Evolutionary conservation across 805 yeast species (phyloP).

Genomic region (Candida oleophila): DNA sequence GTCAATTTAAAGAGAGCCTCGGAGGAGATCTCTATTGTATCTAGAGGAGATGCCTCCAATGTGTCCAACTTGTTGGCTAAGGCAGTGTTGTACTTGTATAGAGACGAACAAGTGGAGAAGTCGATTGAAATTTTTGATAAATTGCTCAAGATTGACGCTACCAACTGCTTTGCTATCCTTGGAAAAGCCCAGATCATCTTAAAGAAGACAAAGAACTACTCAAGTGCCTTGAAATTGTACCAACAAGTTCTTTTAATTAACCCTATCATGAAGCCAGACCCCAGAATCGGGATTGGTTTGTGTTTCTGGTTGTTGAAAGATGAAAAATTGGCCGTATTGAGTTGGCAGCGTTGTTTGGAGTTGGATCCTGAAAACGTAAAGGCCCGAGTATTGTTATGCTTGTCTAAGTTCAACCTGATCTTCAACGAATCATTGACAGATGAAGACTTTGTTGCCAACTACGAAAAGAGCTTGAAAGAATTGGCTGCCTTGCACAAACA

Average conservation of each 20-base stretch:
- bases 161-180: slow-evolving; percentile 71
- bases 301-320: slow-evolving; percentile 90
- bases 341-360: slow-evolving; percentile 82
- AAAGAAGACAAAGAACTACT: slow-evolving; percentile 64
- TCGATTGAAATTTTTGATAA: slow-evolving; percentile 70
- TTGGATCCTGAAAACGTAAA: slow-evolving; percentile 58
- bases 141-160: slow-evolving; percentile 51
- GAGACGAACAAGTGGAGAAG: slow-evolving; percentile 53
- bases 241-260: slow-evolving; percentile 78
- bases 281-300: slow-evolving; percentile 90
- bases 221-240: slow-evolving; percentile 73
- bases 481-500: slow-evolving; percentile 36
- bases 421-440: slow-evolving; percentile 55
- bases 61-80: slow-evolving; percentile 58
- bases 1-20: slow-evolving; percentile 23
- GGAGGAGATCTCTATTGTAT: slow-evolving; percentile 19
- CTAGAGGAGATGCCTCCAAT: slow-evolving; percentile 10
- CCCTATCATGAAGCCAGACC: slow-evolving; percentile 84
- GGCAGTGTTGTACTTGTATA: slow-evolving; percentile 60
- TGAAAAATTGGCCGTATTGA: slow-evolving; percentile 65
- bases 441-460: slow-evolving; percentile 59
- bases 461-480: slow-evolving; percentile 57
- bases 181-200: slow-evolving; percentile 83
- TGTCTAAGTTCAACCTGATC: slow-evolving; percentile 67
- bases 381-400: slow-evolving; percentile 63